Conservation (phyloP, 352 stramenopile species). For the Globisporangium uncinulatum region DNA sequence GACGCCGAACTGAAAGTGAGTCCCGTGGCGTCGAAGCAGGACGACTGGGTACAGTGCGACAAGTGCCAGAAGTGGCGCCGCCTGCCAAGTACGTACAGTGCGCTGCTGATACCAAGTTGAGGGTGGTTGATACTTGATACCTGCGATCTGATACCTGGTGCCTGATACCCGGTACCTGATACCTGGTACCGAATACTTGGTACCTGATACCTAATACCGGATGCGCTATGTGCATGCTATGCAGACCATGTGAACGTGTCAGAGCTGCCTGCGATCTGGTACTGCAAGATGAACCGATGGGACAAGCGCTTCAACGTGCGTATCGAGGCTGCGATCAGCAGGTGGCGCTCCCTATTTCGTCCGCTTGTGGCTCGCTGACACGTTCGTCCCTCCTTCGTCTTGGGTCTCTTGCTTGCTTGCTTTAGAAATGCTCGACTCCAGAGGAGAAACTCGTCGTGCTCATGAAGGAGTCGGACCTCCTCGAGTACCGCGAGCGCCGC, state of each 20-base stretch:
- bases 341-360: neutral
- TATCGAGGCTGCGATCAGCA: too few relatives aligned
- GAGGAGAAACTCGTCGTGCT: conserved; percentile 67
- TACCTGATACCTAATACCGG: neutral
- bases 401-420: neutral
- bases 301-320: conserved; percentile 70
- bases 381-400: neutral
- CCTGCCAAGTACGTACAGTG: conserved; percentile 49
- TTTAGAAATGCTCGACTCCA: conserved; percentile 64
- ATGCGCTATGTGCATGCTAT: neutral
- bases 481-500: conserved; percentile 57
- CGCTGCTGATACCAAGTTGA: neutral
- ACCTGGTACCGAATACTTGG: neutral
- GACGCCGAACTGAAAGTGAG: conserved; percentile 36
- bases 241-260: conserved; percentile 75
- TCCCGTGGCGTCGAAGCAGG: conserved; percentile 62
- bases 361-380: conserved; percentile 2
- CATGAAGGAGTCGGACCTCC: conserved; percentile 61
- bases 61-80: conserved; percentile 83
- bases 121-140: neutral
- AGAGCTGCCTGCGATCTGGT: conserved; percentile 68
- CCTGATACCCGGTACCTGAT: too few relatives aligned
- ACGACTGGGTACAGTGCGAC: conserved; percentile 85
- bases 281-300: conserved; percentile 86
- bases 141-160: too few relatives aligned